Conservation (phyloP, 805 yeast species). For the Lachancea quebecensis region DNA sequence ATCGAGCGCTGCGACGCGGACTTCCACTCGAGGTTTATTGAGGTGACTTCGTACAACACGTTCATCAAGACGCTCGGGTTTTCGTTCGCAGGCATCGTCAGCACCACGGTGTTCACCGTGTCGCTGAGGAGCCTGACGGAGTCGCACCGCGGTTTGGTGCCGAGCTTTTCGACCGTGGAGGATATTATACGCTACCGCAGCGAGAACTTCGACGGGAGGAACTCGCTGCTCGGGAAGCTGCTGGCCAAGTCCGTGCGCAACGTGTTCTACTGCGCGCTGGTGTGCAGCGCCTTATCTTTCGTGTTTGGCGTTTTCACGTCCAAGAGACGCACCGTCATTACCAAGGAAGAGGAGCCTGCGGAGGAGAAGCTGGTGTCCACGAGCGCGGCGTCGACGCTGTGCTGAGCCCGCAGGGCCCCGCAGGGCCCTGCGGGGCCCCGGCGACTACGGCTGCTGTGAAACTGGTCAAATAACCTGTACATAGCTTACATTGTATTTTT, state of each 20-base stretch:
- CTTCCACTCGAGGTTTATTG: slow-evolving; percentile 18
- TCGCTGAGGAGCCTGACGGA: slow-evolving; percentile 13
- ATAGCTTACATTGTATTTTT: no score
- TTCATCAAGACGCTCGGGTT: slow-evolving; percentile 21
- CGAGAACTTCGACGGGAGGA: slow-evolving; percentile 15
- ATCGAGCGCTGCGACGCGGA: slow-evolving; percentile 16
- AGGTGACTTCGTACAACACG: slow-evolving; percentile 21
- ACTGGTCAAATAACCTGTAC: no score
- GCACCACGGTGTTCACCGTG: slow-evolving; percentile 20
- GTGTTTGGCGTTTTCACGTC: slow-evolving; percentile 7
- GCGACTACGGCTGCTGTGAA: no score
- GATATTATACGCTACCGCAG: slow-evolving; percentile 17
- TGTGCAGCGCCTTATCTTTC: slow-evolving; percentile 2
- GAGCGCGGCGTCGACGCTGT: no score
- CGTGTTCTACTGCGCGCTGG: slow-evolving; percentile 15
- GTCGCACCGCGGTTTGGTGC: background rate
- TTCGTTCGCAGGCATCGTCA: slow-evolving; percentile 22
- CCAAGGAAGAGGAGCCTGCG: background rate
- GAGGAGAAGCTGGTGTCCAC: no score
- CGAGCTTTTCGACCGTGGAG: slow-evolving; percentile 12
- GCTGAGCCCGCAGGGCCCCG: no score
- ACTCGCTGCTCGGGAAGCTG: slow-evolving; percentile 8
- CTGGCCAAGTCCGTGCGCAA: slow-evolving; percentile 9
- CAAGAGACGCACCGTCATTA: background rate
- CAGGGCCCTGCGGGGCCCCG: no score